Evolutionary conservation across 805 yeast species (phyloP).

Genomic region (Saturnispora diversa): DNA sequence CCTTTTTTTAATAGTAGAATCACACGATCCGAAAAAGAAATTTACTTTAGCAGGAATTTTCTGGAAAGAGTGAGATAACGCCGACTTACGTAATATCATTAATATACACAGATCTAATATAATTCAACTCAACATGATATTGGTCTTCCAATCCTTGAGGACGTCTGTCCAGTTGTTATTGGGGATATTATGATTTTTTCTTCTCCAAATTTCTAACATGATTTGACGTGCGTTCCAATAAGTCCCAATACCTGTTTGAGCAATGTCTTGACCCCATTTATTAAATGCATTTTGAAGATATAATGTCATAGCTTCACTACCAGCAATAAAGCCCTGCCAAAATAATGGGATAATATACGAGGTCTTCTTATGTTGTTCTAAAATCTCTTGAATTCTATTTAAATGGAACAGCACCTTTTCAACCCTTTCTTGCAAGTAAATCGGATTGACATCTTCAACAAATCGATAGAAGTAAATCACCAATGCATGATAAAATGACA

Average conservation of each 20-base stretch:
- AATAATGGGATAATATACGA: constrained; percentile 61
- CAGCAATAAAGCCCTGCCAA: constrained; percentile 88
- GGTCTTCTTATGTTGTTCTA: constrained; percentile 41
- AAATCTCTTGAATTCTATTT: constrained; percentile 51
- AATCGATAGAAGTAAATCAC: constrained; percentile 64
- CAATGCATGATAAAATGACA: constrained; percentile 69
- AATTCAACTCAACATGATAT: constrained; percentile 47
- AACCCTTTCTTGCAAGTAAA: constrained; percentile 54
- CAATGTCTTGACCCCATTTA: constrained; percentile 63
- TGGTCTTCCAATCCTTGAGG: constrained; percentile 77
- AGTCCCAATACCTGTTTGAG: constrained; percentile 58
- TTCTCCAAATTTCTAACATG: constrained; percentile 78
- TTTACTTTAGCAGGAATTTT: neutral
- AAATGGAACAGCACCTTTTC: constrained; percentile 54
- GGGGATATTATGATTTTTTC: constrained; percentile 51
- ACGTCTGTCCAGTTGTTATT: constrained; percentile 74
- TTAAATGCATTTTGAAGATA: constrained; percentile 58
- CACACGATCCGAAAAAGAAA: neutral
- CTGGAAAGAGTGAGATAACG: neutral
- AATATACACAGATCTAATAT: neutral
- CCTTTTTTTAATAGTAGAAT: too few relatives aligned
- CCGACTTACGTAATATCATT: constrained; percentile 3
- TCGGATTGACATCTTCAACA: constrained; percentile 47
- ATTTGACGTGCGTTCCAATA: constrained; percentile 84
- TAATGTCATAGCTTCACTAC: constrained; percentile 61